These are phyloP conservation scores for Yamadazyma laniorum DNA, from an alignment of 805 yeast species.

Conservation along the genomic window DNA sequence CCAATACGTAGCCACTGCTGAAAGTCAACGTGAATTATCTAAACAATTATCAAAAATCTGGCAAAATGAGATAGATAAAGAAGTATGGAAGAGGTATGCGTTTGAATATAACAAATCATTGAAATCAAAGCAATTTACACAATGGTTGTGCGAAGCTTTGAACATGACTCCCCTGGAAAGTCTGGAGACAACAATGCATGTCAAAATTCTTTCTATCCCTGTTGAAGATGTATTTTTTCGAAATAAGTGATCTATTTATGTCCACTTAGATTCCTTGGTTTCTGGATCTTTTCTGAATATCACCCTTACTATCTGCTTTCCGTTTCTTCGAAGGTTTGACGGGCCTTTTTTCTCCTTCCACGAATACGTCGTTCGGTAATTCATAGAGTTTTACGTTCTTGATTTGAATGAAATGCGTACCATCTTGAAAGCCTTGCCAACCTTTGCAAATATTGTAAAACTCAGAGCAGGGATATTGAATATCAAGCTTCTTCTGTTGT, in stretches of 20 bases:
- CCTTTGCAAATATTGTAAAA: constrained; percentile 77
- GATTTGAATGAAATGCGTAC: constrained; percentile 60
- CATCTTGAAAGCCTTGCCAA: constrained; percentile 66
- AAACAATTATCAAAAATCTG: constrained; percentile 23
- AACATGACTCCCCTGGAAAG: background rate
- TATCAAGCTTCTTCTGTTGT: constrained; percentile 54
- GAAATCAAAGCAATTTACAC: constrained; percentile 13
- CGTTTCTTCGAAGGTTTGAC: constrained; percentile 45
- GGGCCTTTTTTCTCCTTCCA: constrained; percentile 74
- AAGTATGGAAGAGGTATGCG: constrained; percentile 30
- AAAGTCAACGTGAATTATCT: constrained; percentile 24
- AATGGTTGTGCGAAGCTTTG: constrained; percentile 20
- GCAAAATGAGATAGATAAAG: constrained; percentile 23
- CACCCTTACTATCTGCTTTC: constrained; percentile 25
- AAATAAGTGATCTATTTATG: background rate
- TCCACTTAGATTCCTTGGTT: constrained; percentile 6
- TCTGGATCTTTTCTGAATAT: constrained; percentile 23
- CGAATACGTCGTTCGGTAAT: constrained; percentile 78
- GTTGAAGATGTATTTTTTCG: constrained; percentile 5
- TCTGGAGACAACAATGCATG: background rate
- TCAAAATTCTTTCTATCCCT: constrained; percentile 1
- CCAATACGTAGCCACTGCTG: constrained; percentile 18
- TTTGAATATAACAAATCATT: constrained; percentile 22
- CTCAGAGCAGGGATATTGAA: constrained; percentile 87
- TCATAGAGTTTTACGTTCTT: constrained; percentile 66